Evolutionary conservation across 805 yeast species (phyloP).

Genomic region (Wickerhamiella azymoides): DNA sequence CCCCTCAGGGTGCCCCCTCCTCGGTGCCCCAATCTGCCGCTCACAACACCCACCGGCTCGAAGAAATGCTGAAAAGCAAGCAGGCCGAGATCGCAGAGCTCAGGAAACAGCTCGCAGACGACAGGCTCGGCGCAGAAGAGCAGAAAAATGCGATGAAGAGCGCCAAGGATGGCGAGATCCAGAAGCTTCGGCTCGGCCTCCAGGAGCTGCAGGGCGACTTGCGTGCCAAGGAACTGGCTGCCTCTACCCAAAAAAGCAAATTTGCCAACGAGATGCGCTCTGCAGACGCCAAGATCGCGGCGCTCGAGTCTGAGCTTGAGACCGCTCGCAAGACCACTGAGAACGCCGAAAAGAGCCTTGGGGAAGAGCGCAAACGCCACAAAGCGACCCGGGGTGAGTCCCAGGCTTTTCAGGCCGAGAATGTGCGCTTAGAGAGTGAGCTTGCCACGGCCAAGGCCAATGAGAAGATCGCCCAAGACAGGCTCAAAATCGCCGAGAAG

Average conservation of each 20-base stretch:
- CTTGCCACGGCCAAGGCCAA: too few species aligned
- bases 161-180: neutral
- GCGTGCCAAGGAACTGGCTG: too few species aligned
- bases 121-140: neutral
- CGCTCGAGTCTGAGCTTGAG: neutral
- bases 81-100: neutral
- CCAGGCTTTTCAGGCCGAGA: too few species aligned
- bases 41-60: neutral
- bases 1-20: too few species aligned
- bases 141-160: neutral
- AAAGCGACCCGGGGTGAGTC: too few species aligned
- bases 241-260: too few species aligned
- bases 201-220: neutral
- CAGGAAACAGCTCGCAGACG: neutral
- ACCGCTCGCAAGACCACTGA: neutral
- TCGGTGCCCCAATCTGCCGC: neutral
- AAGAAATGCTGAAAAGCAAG: neutral
- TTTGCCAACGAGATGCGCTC: neutral
- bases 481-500: too few species aligned
- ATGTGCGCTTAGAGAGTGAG: too few species aligned
- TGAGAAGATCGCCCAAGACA: too few species aligned
- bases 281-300: neutral
- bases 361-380: too few species aligned
- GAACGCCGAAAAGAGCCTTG: neutral
- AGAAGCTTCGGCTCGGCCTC: neutral